These are phyloP conservation scores for Euclidium syriacum DNA, from an alignment of 345 rosid species.

Conservation along the genomic window DNA sequence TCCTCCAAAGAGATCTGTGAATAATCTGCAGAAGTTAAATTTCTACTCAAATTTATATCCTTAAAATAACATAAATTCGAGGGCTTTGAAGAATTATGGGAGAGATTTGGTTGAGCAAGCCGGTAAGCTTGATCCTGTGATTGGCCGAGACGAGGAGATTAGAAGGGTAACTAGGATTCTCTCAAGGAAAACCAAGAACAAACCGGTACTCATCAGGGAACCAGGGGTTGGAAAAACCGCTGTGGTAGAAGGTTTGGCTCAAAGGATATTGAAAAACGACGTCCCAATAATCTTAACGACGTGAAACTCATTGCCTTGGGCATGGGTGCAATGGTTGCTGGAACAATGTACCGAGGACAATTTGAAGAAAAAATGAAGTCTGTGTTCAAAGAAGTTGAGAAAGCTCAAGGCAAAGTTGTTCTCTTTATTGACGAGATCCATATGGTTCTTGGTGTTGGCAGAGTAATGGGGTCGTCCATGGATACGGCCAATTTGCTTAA, in stretches of 20 bases:
- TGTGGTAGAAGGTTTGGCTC: conserved; percentile 92
- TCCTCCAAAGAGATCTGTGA: no score
- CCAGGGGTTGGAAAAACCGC: conserved; percentile 98
- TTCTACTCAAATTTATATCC: no score
- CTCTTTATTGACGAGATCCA: conserved; percentile 93
- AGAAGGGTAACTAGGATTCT: conserved; percentile 76
- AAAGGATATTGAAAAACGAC: conserved; percentile 79
- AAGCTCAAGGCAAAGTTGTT: conserved; percentile 88
- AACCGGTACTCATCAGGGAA: conserved; percentile 89
- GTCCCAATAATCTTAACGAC: conserved; percentile 82
- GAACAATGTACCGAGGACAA: conserved; percentile 84
- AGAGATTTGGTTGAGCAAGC: conserved; percentile 72
- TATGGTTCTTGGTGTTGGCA: conserved; percentile 94
- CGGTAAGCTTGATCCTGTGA: conserved; percentile 70
- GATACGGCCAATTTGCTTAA: conserved; percentile 94
- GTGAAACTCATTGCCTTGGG: conserved; percentile 83
- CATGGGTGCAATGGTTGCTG: conserved; percentile 86
- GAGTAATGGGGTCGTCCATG: conserved; percentile 86
- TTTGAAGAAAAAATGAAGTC: conserved; percentile 81
- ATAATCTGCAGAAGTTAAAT: no score
- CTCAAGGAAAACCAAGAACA: conserved; percentile 86
- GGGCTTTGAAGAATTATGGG: conserved; percentile 65
- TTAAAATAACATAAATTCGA: no score
- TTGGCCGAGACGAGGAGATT: conserved; percentile 72
- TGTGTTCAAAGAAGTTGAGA: conserved; percentile 90